Conservation (phyloP, 2,329 filamentous ascomycete genomes). For the Trichoderma guizhouense region DNA sequence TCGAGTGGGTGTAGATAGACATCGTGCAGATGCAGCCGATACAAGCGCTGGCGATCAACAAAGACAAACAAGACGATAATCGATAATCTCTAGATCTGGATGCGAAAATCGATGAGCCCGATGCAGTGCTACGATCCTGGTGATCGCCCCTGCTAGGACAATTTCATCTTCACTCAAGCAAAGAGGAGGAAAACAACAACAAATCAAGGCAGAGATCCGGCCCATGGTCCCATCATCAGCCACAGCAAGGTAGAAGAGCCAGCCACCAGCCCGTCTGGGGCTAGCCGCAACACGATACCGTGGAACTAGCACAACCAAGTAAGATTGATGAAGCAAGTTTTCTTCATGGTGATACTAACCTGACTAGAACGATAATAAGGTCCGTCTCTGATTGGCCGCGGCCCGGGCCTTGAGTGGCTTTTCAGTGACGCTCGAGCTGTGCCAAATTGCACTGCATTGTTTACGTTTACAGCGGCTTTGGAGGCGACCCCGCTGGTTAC, state of each 20-base stretch:
- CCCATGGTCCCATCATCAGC: not conserved
- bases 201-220: not conserved
- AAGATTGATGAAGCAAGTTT: not conserved
- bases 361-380: not conserved
- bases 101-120: not conserved
- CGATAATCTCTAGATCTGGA: not conserved
- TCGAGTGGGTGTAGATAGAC: not conserved
- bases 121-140: not conserved
- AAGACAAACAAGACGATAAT: not conserved
- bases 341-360: not conserved
- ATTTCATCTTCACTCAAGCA: not conserved
- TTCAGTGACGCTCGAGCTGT: slow-evolving; percentile 8
- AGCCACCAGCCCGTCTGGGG: not conserved
- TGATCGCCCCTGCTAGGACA: not conserved
- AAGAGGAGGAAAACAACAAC: not conserved
- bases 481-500: slow-evolving; percentile 24
- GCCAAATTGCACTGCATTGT: not conserved
- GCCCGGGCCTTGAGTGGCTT: slow-evolving; percentile 6
- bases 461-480: not conserved
- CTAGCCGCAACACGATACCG: not conserved
- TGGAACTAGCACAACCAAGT: not conserved
- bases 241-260: not conserved
- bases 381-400: slow-evolving; percentile 1
- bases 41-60: not conserved
- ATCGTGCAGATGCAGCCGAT: not conserved